These are phyloP conservation scores for Neurospora pannonica DNA, from an alignment of 495 filamentous ascomycete genomes.

Conservation along the genomic window DNA sequence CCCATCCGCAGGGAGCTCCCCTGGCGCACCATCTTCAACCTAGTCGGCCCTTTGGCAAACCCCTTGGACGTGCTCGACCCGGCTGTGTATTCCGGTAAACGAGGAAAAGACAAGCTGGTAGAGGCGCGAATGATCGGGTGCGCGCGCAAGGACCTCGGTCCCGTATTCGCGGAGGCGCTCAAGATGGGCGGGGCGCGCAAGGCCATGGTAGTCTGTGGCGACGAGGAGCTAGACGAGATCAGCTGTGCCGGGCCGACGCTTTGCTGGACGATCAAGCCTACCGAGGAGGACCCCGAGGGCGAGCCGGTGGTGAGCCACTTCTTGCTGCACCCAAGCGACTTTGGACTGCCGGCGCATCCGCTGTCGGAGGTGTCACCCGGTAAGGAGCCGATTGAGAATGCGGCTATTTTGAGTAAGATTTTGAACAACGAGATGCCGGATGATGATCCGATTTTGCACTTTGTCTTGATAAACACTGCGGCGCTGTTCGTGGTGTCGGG, in stretches of 20 bases:
- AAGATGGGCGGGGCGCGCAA: conserved; percentile 66
- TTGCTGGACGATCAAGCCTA: conserved; percentile 64
- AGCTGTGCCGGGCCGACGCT: conserved; percentile 76
- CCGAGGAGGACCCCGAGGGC: conserved; percentile 36
- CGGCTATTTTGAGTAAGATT: conserved; percentile 68
- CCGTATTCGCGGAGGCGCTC: conserved; percentile 79
- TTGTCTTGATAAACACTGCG: conserved; percentile 89
- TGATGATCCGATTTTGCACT: conserved; percentile 80
- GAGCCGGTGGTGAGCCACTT: conserved; percentile 61
- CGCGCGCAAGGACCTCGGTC: conserved; percentile 73
- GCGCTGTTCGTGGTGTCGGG: conserved; percentile 76
- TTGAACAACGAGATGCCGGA: conserved; percentile 59
- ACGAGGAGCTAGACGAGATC: conserved; percentile 92
- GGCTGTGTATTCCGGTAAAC: background rate
- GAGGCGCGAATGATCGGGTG: conserved; percentile 90
- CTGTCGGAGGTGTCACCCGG: conserved; percentile 71
- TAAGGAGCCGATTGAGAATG: conserved; percentile 78
- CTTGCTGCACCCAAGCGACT: conserved; percentile 66
- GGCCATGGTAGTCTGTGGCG: conserved; percentile 85
- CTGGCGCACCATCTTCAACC: conserved; percentile 92
- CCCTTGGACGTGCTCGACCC: conserved; percentile 54
- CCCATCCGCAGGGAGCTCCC: conserved; percentile 74
- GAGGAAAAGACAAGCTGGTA: conserved; percentile 29
- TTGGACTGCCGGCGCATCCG: conserved; percentile 69
- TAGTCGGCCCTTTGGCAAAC: conserved; percentile 86